Base-by-base conservation (phyloP, 345 rosid genomes). In the Barbarea vulgaris region DNA sequence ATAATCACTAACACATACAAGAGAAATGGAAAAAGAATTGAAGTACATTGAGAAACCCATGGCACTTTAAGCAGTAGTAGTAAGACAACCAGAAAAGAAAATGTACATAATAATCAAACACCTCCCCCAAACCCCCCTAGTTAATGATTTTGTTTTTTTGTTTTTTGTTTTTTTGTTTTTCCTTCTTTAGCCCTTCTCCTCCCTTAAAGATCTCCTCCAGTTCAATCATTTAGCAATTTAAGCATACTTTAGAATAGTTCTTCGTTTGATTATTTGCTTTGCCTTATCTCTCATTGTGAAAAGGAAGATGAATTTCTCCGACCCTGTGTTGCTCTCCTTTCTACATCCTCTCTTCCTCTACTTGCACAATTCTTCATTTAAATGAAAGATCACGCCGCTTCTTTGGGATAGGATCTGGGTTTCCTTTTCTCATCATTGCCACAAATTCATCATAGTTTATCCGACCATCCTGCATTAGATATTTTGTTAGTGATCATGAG, bases 361-460 rank as follows among this genome's bases (percentile, higher is more conserved):
- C 52, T 33, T 77, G 66, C 33, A 58, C 39, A 13, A 0, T 42
- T 30, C 2, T 15, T 55, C 44, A 50, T 85, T 79, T 80, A 47
- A 83, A 72, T 54, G 85, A 78, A 18, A 81, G 77, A 7, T 90
- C 91, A 14, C 99, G 97, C 68, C 99, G 83, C 83, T 92, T 95
- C 84, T 92, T 95, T 19, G 91, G 91, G 64, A 87, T 82, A 3
- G 86, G 87, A 62, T 90, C 96, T 0, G 88, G 91, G 76, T 87
- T 95, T 72, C 97, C 99, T 89, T 92, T 95, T 79, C 85, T 85
- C 99, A 95, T 95, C 97, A 95, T 95, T 3, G 97, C 96, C 71
- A 89, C 97, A 46, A 95, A 95, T 70, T 95, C 99, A 27, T 92
- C 97, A 18, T 95, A 95, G 83, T 92, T 90, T 74, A 95, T 90